These are phyloP conservation scores for Keithomyces neogunnii DNA, from an alignment of 2,329 filamentous ascomycete species.

Conservation along the genomic window DNA sequence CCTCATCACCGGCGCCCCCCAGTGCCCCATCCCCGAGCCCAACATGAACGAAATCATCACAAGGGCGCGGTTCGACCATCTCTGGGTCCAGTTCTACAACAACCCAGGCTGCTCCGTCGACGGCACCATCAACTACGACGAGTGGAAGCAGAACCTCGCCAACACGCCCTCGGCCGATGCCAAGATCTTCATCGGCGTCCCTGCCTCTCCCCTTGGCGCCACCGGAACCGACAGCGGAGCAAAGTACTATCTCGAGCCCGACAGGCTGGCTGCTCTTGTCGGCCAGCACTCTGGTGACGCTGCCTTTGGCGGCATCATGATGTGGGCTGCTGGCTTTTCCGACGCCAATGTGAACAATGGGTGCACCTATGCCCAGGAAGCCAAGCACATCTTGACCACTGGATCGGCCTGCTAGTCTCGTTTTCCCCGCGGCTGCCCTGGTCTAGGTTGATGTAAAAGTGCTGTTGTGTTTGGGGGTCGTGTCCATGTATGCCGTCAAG, in stretches of 20 bases:
- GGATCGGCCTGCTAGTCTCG: not conserved
- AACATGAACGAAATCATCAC: constrained; percentile 35
- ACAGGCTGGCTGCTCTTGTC: constrained; percentile 20
- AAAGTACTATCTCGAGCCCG: constrained; percentile 26
- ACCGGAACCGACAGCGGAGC: constrained; percentile 23
- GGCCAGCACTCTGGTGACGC: constrained; percentile 17
- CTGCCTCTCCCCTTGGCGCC: constrained; percentile 22
- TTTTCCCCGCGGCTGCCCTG: not conserved
- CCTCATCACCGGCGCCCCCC: constrained; percentile 38
- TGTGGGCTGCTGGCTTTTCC: constrained; percentile 33
- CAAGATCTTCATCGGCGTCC: constrained; percentile 21
- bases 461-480: too few relatives aligned
- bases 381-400: constrained; percentile 24
- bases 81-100: constrained; percentile 42
- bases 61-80: constrained; percentile 18
- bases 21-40: constrained; percentile 25
- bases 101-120: constrained; percentile 29
- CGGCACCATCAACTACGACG: constrained; percentile 14
- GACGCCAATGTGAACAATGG: constrained; percentile 24
- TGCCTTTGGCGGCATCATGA: constrained; percentile 29
- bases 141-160: constrained; percentile 18
- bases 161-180: constrained; percentile 16
- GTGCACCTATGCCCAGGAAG: constrained; percentile 32
- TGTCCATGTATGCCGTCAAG: too few relatives aligned
- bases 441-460: too few relatives aligned